A percentile compares a stretch with the other conserved stretches of the same genome.
These are phyloP conservation scores for Emmonsia crescens DNA, from an alignment of 2,329 filamentous ascomycete species.

Conservation along the genomic window DNA sequence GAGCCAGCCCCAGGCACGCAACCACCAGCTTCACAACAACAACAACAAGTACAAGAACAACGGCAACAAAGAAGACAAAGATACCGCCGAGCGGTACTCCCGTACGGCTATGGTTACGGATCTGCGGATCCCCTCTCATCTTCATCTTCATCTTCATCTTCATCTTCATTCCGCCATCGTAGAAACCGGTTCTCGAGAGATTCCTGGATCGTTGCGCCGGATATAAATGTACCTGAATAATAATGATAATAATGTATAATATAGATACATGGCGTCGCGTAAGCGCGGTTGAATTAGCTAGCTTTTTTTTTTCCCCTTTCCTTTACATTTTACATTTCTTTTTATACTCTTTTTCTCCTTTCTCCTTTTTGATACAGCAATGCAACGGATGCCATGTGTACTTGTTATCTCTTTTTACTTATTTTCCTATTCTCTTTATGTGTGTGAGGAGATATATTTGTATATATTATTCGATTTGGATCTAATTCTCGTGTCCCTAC, in stretches of 20 bases:
- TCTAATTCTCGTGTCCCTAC: background rate
- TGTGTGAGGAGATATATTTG: background rate
- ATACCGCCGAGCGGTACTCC: background rate
- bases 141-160: background rate
- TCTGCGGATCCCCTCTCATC: background rate
- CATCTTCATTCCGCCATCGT: background rate
- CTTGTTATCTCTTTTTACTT: background rate
- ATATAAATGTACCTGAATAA: background rate
- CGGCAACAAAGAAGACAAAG: background rate
- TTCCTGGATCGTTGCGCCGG: background rate
- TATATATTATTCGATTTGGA: background rate
- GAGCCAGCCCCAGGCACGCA: conserved; percentile 13
- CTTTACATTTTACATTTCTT: background rate
- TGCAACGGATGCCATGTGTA: background rate
- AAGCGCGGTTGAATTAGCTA: background rate
- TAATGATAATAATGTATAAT: background rate
- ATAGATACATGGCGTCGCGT: background rate
- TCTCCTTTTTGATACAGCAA: background rate
- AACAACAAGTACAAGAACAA: background rate
- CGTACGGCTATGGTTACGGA: background rate
- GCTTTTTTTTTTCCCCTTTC: background rate
- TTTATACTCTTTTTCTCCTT: background rate
- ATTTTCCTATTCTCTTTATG: background rate
- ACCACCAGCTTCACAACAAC: conserved; percentile 13
- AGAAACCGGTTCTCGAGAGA: background rate